Base-by-base conservation (phyloP, 106 monocot species). In the Agapanthus africanus region DNA sequence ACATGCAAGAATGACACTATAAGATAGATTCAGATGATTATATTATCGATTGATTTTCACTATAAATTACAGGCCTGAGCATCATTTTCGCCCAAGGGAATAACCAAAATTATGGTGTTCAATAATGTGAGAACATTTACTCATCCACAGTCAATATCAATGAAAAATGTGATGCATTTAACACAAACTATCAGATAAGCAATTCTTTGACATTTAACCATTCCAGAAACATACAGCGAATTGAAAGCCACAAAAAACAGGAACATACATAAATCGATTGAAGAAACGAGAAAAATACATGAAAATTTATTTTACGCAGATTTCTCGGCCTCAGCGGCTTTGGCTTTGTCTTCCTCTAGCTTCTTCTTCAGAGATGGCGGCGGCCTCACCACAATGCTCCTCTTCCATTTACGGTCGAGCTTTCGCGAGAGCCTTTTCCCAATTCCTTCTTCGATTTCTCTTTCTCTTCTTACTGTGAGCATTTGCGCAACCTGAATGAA, bases 391-490 rank as follows among this genome's bases (percentile, higher is more conserved):
- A 85, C 92, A 61, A 92, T 88, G 72, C 84, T 92, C 50, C 59
- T 87, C 77, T 85, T 99, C 97, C 97, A 92, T 77, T 90, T 87
- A 70, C 73, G 72, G 76, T 99, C 97, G 31, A 90, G 86, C 71
- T 99, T 99, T 57, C 92, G 86, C 1, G 92, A 89, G 15, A 99
- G 71, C 66, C 97, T 99, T 76, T 79, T 92, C 54, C 73, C 75
- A 14, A 99, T 92, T 33, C 92, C 89, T 40, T 89, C 80, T 69
- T 89, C 89, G 59, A 99, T 84, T 74, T 99, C 97, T 74, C 97
- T 67, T 73, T 99, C 97, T 70, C 97, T 84, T 63, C 80, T 92
- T 39, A 99, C 86, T 0, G 92, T 99, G 72, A 97, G 73, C 88
- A 92, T 92, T 28, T 89, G 74, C 49, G 91, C 91, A 84, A 97